Conservation (phyloP, 1,284 basidiomycete species). For the Ustilago cynodontis region DNA sequence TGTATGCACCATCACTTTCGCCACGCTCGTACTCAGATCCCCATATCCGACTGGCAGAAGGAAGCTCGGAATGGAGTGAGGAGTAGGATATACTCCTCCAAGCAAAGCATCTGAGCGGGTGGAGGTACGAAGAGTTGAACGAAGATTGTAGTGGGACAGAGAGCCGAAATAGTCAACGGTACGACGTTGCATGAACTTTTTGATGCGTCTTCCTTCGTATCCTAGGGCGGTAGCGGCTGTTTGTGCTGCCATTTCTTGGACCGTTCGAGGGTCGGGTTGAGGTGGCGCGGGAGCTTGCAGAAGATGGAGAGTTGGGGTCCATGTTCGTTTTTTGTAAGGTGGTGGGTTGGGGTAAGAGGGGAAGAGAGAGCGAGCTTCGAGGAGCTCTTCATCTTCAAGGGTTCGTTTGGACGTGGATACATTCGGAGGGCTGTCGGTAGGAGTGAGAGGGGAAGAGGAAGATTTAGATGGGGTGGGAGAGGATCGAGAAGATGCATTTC, state of each 20-base stretch:
- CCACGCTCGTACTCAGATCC: conserved; percentile 87
- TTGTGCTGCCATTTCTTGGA: conserved; percentile 81
- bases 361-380: conserved; percentile 13
- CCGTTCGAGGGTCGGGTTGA: conserved; percentile 79
- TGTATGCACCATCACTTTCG: conserved; percentile 96
- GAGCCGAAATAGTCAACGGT: conserved; percentile 95
- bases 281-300: conserved; percentile 78
- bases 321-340: conserved; percentile 43
- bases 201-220: conserved; percentile 79
- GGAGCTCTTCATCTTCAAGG: conserved; percentile 32
- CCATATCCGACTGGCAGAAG: conserved; percentile 91
- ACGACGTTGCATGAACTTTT: conserved; percentile 89
- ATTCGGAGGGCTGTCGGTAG: conserved; percentile 1
- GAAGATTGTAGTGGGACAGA: conserved; percentile 79
- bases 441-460: conserved; percentile 16
- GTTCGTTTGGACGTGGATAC: conserved; percentile 43
- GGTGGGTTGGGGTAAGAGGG: conserved; percentile 9
- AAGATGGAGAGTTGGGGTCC: conserved; percentile 68
- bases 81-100: conserved; percentile 49
- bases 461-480: conserved; percentile 6
- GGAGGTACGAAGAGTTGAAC: conserved; percentile 12
- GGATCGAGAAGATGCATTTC: background rate
- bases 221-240: conserved; percentile 67
- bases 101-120: conserved; percentile 17
- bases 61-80: conserved; percentile 71